phyloP scores from a whole-genome alignment of 768 basidiomycete species.

The Daedaleopsis sinensis region DNA sequence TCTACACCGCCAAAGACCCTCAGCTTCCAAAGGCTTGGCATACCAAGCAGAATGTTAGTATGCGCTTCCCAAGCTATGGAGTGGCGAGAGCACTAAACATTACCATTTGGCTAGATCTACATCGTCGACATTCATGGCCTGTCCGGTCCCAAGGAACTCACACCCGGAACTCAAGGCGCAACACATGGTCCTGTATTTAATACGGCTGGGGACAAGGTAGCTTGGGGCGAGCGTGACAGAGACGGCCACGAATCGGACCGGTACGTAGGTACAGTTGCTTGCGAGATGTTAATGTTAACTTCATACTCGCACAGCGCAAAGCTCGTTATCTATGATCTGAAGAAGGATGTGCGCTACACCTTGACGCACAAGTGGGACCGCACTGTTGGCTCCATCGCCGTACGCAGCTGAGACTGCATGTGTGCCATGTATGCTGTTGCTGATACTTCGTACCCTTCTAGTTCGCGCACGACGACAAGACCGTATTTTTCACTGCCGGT shows the following conservation, averaged over 20 bases:
- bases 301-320: constrained; percentile 52
- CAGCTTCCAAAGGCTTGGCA: constrained; percentile 77
- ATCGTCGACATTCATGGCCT: constrained; percentile 59
- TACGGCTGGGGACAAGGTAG: constrained; percentile 66
- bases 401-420: constrained; percentile 34
- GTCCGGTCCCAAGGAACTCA: constrained; percentile 64
- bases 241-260: constrained; percentile 93
- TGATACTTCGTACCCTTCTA: constrained; percentile 29
- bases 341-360: constrained; percentile 65
- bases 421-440: background rate
- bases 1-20: constrained; percentile 89
- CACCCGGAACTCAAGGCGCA: constrained; percentile 85
- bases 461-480: constrained; percentile 75
- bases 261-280: constrained; percentile 32
- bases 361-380: constrained; percentile 88
- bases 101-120: constrained; percentile 56
- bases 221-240: constrained; percentile 85
- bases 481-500: constrained; percentile 75
- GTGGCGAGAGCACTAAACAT: no score
- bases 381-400: constrained; percentile 63
- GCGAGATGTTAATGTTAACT: background rate
- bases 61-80: no score
- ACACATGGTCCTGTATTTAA: constrained; percentile 75
- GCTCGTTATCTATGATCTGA: constrained; percentile 78
- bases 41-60: constrained; percentile 80